Evolutionary conservation across 2,329 filamentous ascomycete genomes (phyloP).

Genomic region (Phyllachora maydis): DNA sequence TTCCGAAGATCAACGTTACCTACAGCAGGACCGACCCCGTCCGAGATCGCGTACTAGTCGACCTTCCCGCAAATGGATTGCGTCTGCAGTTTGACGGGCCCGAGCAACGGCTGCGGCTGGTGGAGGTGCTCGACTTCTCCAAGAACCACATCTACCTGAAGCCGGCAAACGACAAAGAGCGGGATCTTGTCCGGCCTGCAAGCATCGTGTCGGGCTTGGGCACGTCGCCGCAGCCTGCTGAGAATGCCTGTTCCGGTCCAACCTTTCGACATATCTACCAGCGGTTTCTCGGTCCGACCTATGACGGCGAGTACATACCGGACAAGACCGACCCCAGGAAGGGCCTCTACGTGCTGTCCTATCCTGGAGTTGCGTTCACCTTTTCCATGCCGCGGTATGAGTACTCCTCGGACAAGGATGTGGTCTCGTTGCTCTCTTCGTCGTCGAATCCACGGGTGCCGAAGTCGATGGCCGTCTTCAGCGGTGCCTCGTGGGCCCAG

Average conservation of each 20-base stretch:
- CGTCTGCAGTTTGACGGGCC: slow-evolving; percentile 84
- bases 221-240: slow-evolving; percentile 1
- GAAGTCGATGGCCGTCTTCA: slow-evolving; percentile 77
- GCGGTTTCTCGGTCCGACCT: slow-evolving; percentile 79
- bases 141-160: slow-evolving; percentile 73
- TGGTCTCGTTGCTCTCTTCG: slow-evolving; percentile 69
- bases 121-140: slow-evolving; percentile 80
- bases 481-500: slow-evolving; percentile 77
- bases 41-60: slow-evolving; percentile 51
- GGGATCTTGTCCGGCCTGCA: slow-evolving; percentile 52
- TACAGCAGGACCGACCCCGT: slow-evolving; percentile 64
- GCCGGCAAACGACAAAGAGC: slow-evolving; percentile 31
- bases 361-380: slow-evolving; percentile 83
- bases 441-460: slow-evolving; percentile 50
- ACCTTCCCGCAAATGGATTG: slow-evolving; percentile 67
- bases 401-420: slow-evolving; percentile 60
- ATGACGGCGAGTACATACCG: slow-evolving; percentile 76
- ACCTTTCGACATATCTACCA: slow-evolving; percentile 84
- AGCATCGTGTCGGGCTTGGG: slow-evolving; percentile 11
- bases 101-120: slow-evolving; percentile 75
- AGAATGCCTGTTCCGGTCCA: slow-evolving; percentile 30
- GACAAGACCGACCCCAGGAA: slow-evolving; percentile 29
- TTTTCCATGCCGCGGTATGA: slow-evolving; percentile 58
- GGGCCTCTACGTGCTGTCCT: slow-evolving; percentile 79
- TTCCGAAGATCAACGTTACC: slow-evolving; percentile 63